A percentile compares a stretch with the other conserved stretches of the same genome.
Conservation (phyloP, 2,329 filamentous ascomycete genomes). For the Pestalotiopsis sp. region DNA sequence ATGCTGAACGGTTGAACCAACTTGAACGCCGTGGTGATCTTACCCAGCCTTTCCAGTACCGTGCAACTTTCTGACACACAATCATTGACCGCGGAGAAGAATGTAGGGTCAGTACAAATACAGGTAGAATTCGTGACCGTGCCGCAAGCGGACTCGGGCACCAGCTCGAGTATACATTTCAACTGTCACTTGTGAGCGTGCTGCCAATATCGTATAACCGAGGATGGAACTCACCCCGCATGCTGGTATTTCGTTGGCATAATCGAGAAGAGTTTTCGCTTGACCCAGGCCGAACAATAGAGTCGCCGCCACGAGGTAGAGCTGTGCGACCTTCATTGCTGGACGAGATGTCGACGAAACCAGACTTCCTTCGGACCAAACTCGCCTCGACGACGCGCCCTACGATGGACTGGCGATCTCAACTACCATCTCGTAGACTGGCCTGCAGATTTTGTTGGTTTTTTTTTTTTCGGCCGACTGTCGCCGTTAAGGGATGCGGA, state of each 20-base stretch:
- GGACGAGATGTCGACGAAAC: not conserved
- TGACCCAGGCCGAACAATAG: not conserved
- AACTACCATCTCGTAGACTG: not conserved
- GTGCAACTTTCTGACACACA: conserved; percentile 33
- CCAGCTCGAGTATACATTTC: conserved; percentile 10
- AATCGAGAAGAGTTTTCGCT: conserved; percentile 7
- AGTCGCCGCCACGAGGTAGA: not conserved
- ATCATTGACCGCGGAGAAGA: conserved; percentile 16
- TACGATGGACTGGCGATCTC: not conserved
- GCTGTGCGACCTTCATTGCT: not conserved
- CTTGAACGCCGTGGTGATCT: not conserved
- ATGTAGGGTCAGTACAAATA: conserved; percentile 22
- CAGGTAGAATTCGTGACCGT: conserved; percentile 19
- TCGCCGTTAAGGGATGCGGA: not conserved
- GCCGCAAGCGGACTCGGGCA: conserved; percentile 16
- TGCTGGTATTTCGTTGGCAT: conserved; percentile 4
- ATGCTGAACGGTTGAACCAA: not conserved
- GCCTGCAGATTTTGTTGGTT: not conserved
- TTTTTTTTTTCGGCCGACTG: not conserved
- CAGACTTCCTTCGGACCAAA: not conserved
- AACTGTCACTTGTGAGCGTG: conserved; percentile 4
- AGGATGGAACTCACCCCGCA: not conserved
- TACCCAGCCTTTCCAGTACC: conserved; percentile 12
- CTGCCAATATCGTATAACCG: not conserved
- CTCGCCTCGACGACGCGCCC: not conserved